phyloP scores from a whole-genome alignment of 768 basidiomycete genomes.

The Mycena vulgaris region DNA sequence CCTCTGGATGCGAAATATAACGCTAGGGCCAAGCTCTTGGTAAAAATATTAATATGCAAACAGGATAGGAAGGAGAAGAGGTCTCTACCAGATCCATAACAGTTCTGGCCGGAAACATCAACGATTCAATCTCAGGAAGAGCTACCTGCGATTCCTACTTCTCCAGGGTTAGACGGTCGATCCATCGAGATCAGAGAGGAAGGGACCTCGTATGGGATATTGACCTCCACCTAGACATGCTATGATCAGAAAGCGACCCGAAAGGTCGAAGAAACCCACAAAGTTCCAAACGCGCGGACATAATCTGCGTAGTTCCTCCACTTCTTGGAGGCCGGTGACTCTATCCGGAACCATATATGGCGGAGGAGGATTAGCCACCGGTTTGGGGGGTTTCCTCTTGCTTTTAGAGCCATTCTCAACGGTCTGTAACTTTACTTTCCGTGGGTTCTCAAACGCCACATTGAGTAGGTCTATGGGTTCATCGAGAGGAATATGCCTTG shows the following conservation, averaged over 20 bases:
- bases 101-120: constrained; percentile 86
- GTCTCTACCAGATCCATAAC: constrained; percentile 90
- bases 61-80: constrained; percentile 1
- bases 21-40: constrained; percentile 91
- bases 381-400: constrained; percentile 33
- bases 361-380: constrained; percentile 5
- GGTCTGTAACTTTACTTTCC: constrained; percentile 69
- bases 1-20: constrained; percentile 95
- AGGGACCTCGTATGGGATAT: constrained; percentile 83
- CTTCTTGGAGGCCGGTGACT: constrained; percentile 81
- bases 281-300: constrained; percentile 94
- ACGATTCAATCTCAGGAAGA: constrained; percentile 68
- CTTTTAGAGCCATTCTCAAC: constrained; percentile 58
- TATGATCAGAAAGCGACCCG: constrained; percentile 22
- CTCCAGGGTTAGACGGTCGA: constrained; percentile 12
- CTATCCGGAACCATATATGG: constrained; percentile 92
- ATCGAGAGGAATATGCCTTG: constrained; percentile 77
- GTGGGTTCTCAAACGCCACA: constrained; percentile 97
- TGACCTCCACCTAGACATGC: constrained; percentile 78
- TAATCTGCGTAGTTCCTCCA: constrained; percentile 82
- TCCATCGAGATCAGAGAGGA: neutral
- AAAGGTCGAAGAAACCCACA: constrained; percentile 58
- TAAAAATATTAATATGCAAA: neutral
- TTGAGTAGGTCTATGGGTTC: constrained; percentile 95
- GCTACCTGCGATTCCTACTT: constrained; percentile 77